Evolutionary conservation across 192 early-diverging fungal genomes (phyloP).

Genomic region (Funneliformis mosseae): DNA sequence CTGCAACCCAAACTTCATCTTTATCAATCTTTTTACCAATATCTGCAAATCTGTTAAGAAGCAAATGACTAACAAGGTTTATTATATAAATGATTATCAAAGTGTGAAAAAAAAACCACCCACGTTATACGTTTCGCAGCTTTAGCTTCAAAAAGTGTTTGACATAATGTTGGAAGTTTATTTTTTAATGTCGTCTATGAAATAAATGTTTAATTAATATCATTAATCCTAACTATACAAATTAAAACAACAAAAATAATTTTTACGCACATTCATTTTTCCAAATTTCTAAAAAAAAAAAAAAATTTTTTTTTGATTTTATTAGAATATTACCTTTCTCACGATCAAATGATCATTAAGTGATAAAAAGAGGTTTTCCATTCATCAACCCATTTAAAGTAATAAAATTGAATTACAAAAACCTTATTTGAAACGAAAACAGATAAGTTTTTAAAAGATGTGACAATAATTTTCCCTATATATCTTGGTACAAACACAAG

Average conservation of each 20-base stretch:
- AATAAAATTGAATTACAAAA: no score
- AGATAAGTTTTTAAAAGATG: no score
- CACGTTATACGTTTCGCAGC: background rate
- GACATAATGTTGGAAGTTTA: background rate
- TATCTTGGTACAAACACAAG: no score
- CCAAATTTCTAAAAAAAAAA: background rate
- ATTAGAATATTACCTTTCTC: background rate
- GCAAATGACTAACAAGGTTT: background rate
- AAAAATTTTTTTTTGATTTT: background rate
- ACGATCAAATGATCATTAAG: no score
- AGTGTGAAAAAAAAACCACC: background rate
- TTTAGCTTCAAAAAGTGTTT: background rate
- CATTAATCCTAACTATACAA: background rate
- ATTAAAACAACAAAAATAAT: background rate
- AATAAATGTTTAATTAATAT: background rate
- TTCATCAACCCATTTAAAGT: no score
- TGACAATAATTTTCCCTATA: no score
- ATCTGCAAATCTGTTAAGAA: constrained; percentile 52
- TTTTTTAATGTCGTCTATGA: background rate
- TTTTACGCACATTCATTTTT: background rate
- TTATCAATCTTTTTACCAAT: constrained; percentile 55
- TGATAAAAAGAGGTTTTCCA: no score
- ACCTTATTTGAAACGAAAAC: no score
- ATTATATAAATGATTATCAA: background rate
- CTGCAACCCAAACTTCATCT: constrained; percentile 69